These are phyloP conservation scores for Oryza australiensis DNA, from an alignment of 176 grass and related monocot species.

Conservation along the genomic window DNA sequence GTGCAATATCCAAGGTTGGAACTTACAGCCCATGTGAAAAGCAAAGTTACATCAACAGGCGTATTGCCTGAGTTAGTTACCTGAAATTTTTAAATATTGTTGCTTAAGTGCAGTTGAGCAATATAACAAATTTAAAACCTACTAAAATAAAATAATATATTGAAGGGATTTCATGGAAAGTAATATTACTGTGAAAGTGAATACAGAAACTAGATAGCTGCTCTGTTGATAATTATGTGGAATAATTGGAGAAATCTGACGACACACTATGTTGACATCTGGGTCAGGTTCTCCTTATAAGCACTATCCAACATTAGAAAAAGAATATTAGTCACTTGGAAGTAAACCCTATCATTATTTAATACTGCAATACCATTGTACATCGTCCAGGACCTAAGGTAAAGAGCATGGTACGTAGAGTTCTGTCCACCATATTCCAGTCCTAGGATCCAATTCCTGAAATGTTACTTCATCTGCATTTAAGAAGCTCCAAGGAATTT, in stretches of 20 bases:
- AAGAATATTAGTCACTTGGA: conserved; percentile 14
- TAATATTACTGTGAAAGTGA: conserved; percentile 82
- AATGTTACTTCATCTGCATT: conserved; percentile 87
- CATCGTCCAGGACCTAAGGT: conserved; percentile 90
- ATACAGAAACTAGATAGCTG: conserved; percentile 92
- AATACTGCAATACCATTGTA: conserved; percentile 69
- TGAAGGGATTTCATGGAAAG: conserved; percentile 3
- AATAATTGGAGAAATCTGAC: conserved; percentile 95
- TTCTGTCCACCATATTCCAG: conserved; percentile 74
- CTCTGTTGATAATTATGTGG: conserved; percentile 96
- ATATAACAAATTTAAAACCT: conserved; percentile 33
- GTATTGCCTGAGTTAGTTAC: conserved; percentile 70
- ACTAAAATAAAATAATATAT: conserved; percentile 18
- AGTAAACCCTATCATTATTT: background rate
- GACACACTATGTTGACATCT: conserved; percentile 86
- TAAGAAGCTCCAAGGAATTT: conserved; percentile 49
- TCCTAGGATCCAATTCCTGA: conserved; percentile 96
- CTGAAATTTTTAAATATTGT: conserved; percentile 44
- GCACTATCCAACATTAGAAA: conserved; percentile 17
- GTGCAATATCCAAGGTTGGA: background rate
- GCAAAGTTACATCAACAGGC: conserved; percentile 74
- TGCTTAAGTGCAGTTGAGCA: conserved; percentile 25
- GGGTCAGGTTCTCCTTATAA: conserved; percentile 88
- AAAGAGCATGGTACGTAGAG: conserved; percentile 85
- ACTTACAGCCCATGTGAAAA: conserved; percentile 99